Base-by-base conservation (phyloP, 805 yeast genomes). In the Schwanniomyces polymorphus region DNA sequence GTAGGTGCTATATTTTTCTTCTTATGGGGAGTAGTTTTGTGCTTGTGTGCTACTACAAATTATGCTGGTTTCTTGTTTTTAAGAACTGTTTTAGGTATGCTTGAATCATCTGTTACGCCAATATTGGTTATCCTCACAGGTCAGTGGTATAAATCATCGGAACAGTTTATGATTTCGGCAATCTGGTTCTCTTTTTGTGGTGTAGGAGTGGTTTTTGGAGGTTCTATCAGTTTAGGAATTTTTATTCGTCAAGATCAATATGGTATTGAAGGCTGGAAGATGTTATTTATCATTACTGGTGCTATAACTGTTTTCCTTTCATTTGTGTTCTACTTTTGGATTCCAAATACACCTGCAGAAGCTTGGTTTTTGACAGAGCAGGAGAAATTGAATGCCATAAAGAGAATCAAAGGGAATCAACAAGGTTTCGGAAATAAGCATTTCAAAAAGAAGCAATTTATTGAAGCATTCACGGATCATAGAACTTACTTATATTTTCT, bases 361-460 rank as follows among this genome's bases (percentile, higher is more conserved):
- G 75, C 78, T 3, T 67, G 67, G 63, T 80, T 79, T 50, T 62
- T 79, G 41, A 67, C 60, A 12, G 70, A 63, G 27, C 62, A 62
- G 28, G 80, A 79, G 51, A 68, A 60, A 44, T 37, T 26, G 7
- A 61, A 72, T 58, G 75, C 76, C 37, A 78, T 80, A 29, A 78
- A 74, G 59, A 73, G 82, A 54, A 80, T 78, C 53, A 76, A 82
- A 52, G 27, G 16, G 3, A 41, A 41, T 28, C 35, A 41, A 10
- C 55, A 48, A 23, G 50, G 45, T 41, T 55, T 78, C 57, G 84
- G 85, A 47, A 78, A 74, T 51, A 74, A 66, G 52, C 63, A 70
- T 40, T 79, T 82, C 72, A 81, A 82, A 56, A 67, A 67, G 71
- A 60, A 72, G 42, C 88, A 84, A 59, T 64, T 80, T 39, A 63